Percentiles rank a stretch among this genome's conserved stretches.
Evolutionary conservation across 345 rosid species (phyloP).

Genomic region (Pistacia atlantica): DNA sequence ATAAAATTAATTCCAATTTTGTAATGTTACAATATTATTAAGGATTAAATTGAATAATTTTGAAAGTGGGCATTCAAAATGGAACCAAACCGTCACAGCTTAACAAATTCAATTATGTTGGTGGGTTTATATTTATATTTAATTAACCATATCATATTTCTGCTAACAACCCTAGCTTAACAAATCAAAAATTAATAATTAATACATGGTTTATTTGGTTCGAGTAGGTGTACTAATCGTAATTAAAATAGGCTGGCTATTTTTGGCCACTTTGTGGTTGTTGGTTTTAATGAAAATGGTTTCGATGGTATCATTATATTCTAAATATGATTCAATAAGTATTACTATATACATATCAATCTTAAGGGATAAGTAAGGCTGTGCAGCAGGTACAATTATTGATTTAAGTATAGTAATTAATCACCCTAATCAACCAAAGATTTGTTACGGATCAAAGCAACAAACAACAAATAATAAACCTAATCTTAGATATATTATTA

Average conservation of each 20-base stretch:
- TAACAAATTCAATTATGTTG: slow-evolving; percentile 6
- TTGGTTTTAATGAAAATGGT: neutral
- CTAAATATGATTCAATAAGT: neutral
- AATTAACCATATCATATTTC: neutral
- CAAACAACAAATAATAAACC: neutral
- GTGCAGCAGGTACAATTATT: slow-evolving; percentile 1
- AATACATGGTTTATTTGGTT: neutral
- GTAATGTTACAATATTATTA: too few species aligned
- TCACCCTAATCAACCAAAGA: neutral
- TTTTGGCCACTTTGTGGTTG: slow-evolving; percentile 7
- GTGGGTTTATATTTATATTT: neutral
- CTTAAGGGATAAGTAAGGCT: too few species aligned
- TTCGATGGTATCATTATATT: neutral
- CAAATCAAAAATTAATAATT: neutral
- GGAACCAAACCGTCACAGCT: too few species aligned
- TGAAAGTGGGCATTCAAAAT: too few species aligned
- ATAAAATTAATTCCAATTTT: neutral
- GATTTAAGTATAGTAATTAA: neutral
- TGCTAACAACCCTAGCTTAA: slow-evolving; percentile 1
- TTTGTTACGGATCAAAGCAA: neutral
- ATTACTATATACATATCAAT: too few species aligned
- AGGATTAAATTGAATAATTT: too few species aligned
- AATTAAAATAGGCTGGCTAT: neutral
- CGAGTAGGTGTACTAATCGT: slow-evolving; percentile 7
- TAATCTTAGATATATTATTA: neutral